Percentiles rank a stretch among this genome's conserved stretches.
Evolutionary conservation across 2,329 filamentous ascomycete genomes (phyloP).

Genomic region (Monosporascus sp.): DNA sequence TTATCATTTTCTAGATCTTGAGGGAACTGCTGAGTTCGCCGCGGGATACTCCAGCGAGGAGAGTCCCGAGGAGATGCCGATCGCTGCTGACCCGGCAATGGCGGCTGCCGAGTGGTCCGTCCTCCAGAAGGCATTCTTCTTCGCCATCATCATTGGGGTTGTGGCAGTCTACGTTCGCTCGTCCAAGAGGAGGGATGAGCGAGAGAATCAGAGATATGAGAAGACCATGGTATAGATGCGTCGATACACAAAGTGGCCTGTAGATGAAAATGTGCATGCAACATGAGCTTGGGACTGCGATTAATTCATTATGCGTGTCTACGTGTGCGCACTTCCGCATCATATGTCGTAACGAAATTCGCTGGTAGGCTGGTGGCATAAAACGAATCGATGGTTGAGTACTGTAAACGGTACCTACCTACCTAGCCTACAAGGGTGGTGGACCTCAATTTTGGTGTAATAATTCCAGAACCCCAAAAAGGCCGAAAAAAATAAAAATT

Average conservation of each 20-base stretch:
- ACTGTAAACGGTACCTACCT: too few relatives aligned
- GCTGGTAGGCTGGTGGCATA: too few relatives aligned
- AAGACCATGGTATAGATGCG: conserved; percentile 38
- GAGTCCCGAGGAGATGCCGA: conserved; percentile 12
- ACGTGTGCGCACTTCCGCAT: too few relatives aligned
- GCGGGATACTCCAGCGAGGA: conserved; percentile 30
- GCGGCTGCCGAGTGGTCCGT: conserved; percentile 34
- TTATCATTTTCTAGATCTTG: conserved; percentile 21
- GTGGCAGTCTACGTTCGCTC: conserved; percentile 41
- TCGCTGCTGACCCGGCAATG: conserved; percentile 19
- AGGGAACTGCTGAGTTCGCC: conserved; percentile 33
- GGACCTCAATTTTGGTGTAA: too few relatives aligned
- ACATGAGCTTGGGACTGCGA: background rate
- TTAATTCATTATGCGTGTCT: background rate
- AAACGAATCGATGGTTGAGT: too few relatives aligned
- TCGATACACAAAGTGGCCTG: conserved; percentile 3
- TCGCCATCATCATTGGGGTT: conserved; percentile 42
- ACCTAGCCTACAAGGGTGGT: too few relatives aligned
- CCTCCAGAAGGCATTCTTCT: conserved; percentile 46
- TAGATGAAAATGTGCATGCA: conserved; percentile 2
- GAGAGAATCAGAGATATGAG: conserved; percentile 32
- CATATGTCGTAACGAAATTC: too few relatives aligned
- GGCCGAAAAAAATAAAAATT: background rate
- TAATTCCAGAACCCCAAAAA: background rate
- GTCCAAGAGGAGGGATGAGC: conserved; percentile 28